Percentiles rank a stretch among this genome's conserved stretches.
Conservation (phyloP, 2,329 filamentous ascomycete genomes). For the Fusarium sulawesiense region DNA sequence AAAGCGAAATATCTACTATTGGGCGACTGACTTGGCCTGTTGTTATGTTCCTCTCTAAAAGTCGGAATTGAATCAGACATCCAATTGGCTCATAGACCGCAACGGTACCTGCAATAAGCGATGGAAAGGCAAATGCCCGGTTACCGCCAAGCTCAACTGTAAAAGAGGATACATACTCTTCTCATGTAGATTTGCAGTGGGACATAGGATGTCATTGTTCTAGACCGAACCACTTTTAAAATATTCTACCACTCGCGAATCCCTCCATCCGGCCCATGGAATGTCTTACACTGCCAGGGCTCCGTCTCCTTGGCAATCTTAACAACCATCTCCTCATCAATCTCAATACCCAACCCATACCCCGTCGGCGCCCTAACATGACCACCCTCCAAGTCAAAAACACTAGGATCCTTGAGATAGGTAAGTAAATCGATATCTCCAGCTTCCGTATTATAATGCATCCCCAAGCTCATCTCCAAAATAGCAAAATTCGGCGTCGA, state of each 20-base stretch:
- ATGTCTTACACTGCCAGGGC: conserved; percentile 63
- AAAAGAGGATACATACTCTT: rapidly evolving
- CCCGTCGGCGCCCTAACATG: conserved; percentile 70
- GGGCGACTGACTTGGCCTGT: background rate
- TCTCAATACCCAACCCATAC: conserved; percentile 74
- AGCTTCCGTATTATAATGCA: conserved; percentile 79
- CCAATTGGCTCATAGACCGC: background rate
- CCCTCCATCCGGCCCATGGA: conserved; percentile 18
- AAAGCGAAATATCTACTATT: background rate
- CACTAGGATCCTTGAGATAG: conserved; percentile 72
- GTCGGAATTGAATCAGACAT: background rate
- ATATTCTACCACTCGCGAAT: conserved; percentile 21
- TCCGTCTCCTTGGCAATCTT: conserved; percentile 66
- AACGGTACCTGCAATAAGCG: background rate
- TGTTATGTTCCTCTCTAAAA: background rate
- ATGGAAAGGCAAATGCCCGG: background rate
- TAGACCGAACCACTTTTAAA: background rate
- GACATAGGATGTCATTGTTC: background rate
- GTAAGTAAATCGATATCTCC: conserved; percentile 73
- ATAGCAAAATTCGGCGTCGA: conserved; percentile 75
- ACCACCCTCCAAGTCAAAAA: conserved; percentile 75
- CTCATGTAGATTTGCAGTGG: background rate
- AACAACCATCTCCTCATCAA: conserved; percentile 76
- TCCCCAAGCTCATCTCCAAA: conserved; percentile 82
- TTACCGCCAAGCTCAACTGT: background rate